These are phyloP conservation scores for Albizia julibrissin DNA, from an alignment of 306 rosid genomes.

Conservation along the genomic window DNA sequence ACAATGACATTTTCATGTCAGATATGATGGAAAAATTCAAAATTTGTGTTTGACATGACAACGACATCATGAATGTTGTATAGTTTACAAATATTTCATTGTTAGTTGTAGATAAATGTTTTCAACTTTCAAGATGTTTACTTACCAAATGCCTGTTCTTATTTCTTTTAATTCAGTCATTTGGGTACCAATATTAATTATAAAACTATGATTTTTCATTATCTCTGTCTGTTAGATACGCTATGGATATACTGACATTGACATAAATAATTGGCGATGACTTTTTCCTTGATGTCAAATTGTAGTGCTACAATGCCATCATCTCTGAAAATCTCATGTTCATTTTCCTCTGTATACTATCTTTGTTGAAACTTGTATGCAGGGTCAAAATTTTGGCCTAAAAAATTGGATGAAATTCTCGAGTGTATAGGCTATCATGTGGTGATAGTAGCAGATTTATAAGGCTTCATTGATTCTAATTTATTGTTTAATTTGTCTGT, in stretches of 20 bases:
- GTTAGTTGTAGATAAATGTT: neutral
- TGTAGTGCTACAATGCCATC: slow-evolving; percentile 14
- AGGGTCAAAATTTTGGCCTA: slow-evolving; percentile 13
- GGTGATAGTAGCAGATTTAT: slow-evolving; percentile 22
- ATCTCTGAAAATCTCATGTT: slow-evolving; percentile 21
- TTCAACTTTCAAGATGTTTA: neutral
- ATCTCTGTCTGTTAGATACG: slow-evolving; percentile 21
- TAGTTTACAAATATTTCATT: neutral
- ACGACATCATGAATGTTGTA: neutral
- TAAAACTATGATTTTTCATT: slow-evolving; percentile 18
- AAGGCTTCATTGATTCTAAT: slow-evolving; percentile 26
- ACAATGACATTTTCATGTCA: neutral
- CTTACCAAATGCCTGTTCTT: neutral
- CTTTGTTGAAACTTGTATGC: slow-evolving; percentile 10
- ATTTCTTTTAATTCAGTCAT: neutral
- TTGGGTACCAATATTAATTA: neutral
- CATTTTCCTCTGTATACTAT: slow-evolving; percentile 6
- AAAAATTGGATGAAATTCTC: slow-evolving; percentile 4
- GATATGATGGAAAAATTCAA: neutral
- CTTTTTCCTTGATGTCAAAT: slow-evolving; percentile 3
- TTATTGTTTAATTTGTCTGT: slow-evolving; percentile 29
- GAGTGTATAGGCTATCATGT: neutral
- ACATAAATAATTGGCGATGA: slow-evolving; percentile 3
- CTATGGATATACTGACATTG: neutral
- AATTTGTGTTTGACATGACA: neutral